Evolutionary conservation across 208 protist species (phyloP).

Genomic region (Plasmodiophora brassicae): DNA sequence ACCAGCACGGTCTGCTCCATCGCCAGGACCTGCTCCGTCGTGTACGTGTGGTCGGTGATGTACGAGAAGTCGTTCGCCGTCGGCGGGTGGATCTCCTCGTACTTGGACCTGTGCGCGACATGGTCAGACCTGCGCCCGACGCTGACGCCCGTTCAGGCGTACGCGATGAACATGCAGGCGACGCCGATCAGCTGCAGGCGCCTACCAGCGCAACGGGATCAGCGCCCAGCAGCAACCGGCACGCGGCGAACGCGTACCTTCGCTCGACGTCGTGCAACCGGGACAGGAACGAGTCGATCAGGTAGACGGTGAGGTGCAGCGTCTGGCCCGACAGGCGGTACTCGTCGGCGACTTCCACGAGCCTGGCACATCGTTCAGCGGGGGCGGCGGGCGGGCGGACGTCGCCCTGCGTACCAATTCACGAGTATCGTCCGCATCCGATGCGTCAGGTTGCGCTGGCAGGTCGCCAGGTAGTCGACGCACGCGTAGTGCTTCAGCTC

Average conservation of each 20-base stretch:
- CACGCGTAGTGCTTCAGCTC: not conserved
- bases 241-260: too few relatives aligned
- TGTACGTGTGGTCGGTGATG: constrained; percentile 27
- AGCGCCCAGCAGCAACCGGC: too few relatives aligned
- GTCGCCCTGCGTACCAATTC: not conserved
- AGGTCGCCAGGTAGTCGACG: not conserved
- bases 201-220: too few relatives aligned
- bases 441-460: not conserved
- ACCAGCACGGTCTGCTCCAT: not conserved
- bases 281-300: not conserved
- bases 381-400: not conserved
- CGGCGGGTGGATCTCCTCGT: constrained; percentile 14
- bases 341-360: not conserved
- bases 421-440: not conserved
- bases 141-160: not conserved
- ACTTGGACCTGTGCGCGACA: not conserved
- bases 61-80: not conserved
- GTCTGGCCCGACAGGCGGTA: not conserved
- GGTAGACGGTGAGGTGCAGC: not conserved
- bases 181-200: constrained; percentile 25
- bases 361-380: not conserved
- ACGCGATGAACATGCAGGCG: not conserved
- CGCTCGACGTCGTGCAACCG: not conserved
- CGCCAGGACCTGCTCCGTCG: not conserved
- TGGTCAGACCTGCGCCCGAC: not conserved